These are phyloP conservation scores for Stylosanthes scabra DNA, from an alignment of 331 rosid species.

Conservation along the genomic window DNA sequence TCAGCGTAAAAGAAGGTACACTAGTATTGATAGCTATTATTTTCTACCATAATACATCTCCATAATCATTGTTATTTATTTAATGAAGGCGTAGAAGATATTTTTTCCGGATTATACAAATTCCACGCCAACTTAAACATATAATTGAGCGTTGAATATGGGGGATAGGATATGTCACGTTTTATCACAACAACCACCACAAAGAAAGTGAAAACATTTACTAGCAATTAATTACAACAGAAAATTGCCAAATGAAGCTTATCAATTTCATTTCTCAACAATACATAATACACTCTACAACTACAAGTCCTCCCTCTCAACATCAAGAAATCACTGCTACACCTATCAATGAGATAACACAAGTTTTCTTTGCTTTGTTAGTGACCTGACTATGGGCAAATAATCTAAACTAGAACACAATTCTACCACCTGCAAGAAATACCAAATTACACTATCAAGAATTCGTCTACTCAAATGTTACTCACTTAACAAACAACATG, in stretches of 20 bases:
- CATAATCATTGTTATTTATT: neutral
- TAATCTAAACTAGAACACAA: slow-evolving; percentile 11
- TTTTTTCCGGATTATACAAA: neutral
- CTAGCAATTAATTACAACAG: slow-evolving; percentile 56
- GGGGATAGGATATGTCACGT: neutral
- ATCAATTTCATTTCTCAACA: slow-evolving; percentile 22
- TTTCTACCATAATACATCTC: no score
- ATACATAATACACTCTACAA: slow-evolving; percentile 17
- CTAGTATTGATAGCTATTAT: neutral
- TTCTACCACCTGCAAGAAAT: slow-evolving; percentile 34
- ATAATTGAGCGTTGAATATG: neutral
- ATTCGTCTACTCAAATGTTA: slow-evolving; percentile 26
- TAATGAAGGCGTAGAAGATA: neutral
- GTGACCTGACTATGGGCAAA: slow-evolving; percentile 35
- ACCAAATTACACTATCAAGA: slow-evolving; percentile 24
- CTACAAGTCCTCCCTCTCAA: neutral
- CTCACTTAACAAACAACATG: slow-evolving; percentile 2
- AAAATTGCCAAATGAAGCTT: slow-evolving; percentile 42
- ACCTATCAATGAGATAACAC: slow-evolving; percentile 27
- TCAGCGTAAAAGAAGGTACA: neutral
- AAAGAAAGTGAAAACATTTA: slow-evolving; percentile 31
- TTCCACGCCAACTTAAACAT: slow-evolving; percentile 14
- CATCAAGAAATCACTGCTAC: slow-evolving; percentile 37
- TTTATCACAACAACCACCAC: slow-evolving; percentile 39
- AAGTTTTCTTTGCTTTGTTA: slow-evolving; percentile 41